Percentiles rank a stretch among this genome's conserved stretches.
Conservation (phyloP, 768 basidiomycete species). For the Hygrophorus russula region DNA sequence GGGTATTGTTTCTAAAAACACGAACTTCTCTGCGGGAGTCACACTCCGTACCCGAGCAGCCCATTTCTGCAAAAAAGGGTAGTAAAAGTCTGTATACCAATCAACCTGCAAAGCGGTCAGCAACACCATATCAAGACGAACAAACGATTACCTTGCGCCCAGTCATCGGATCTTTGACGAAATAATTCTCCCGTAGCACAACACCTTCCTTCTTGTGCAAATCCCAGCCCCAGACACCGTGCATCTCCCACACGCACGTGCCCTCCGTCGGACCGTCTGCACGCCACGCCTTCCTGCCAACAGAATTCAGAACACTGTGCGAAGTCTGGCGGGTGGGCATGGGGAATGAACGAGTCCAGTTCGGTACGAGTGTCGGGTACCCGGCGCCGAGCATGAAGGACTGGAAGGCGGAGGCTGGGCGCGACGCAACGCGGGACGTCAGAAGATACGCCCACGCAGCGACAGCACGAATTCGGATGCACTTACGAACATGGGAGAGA, state of each 20-base stretch:
- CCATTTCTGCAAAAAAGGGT: conserved; percentile 66
- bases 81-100: conserved; percentile 84
- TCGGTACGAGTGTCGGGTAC: conserved; percentile 64
- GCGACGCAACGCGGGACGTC: background rate
- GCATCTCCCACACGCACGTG: conserved; percentile 79
- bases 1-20: conserved; percentile 82
- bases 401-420: conserved; percentile 72
- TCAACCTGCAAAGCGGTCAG: conserved; percentile 39
- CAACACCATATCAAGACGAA: background rate
- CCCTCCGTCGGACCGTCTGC: conserved; percentile 62
- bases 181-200: conserved; percentile 78
- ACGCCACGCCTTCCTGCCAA: conserved; percentile 56
- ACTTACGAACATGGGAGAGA: conserved; percentile 65
- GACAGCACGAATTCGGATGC: background rate
- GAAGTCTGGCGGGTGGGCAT: conserved; percentile 66
- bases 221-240: conserved; percentile 93
- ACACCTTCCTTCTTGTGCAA: conserved; percentile 51
- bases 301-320: conserved; percentile 46
- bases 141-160: conserved; percentile 40
- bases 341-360: conserved; percentile 82
- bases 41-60: conserved; percentile 41
- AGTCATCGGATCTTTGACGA: conserved; percentile 54
- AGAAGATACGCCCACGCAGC: background rate
- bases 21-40: conserved; percentile 40
- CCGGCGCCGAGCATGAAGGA: conserved; percentile 92